phyloP scores from a whole-genome alignment of 352 stramenopile genomes.

The Globisporangium spinosum region DNA sequence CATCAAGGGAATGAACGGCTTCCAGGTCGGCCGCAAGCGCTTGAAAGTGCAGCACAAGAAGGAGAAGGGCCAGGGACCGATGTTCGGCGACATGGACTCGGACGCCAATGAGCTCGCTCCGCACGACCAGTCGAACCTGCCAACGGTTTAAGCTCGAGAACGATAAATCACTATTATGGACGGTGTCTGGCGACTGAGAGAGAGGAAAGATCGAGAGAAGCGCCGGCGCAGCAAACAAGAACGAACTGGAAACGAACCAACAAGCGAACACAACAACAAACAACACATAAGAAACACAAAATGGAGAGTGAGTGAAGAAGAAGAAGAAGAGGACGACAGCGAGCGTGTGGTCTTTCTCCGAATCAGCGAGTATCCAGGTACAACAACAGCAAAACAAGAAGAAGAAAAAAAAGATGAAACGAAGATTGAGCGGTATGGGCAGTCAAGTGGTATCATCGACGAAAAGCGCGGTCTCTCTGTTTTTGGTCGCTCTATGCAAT shows the following conservation, averaged over 20 bases:
- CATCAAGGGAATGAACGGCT: conserved; percentile 96
- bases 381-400: conserved; percentile 8
- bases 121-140: conserved; percentile 23
- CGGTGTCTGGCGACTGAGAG: not conserved
- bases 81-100: conserved; percentile 73
- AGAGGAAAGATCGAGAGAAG: not conserved
- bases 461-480: conserved; percentile 12
- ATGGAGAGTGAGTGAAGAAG: not conserved
- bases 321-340: not conserved
- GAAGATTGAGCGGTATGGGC: conserved; percentile 9
- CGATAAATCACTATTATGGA: conserved; percentile 15
- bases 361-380: conserved; percentile 3
- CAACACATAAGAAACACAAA: conserved; percentile 7
- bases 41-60: conserved; percentile 96
- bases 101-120: conserved; percentile 41
- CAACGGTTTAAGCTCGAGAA: conserved; percentile 36
- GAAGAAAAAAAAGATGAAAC: conserved; percentile 7
- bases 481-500: conserved; percentile 18
- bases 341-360: not conserved
- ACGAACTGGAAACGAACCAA: conserved; percentile 3
- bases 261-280: conserved; percentile 2
- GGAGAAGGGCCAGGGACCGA: conserved; percentile 71
- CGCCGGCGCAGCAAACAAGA: conserved; percentile 9
- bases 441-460: conserved; percentile 10
- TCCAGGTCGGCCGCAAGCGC: conserved; percentile 94